phyloP scores from a whole-genome alignment of 352 stramenopile genomes.

The Phytophthora hibernalis region DNA sequence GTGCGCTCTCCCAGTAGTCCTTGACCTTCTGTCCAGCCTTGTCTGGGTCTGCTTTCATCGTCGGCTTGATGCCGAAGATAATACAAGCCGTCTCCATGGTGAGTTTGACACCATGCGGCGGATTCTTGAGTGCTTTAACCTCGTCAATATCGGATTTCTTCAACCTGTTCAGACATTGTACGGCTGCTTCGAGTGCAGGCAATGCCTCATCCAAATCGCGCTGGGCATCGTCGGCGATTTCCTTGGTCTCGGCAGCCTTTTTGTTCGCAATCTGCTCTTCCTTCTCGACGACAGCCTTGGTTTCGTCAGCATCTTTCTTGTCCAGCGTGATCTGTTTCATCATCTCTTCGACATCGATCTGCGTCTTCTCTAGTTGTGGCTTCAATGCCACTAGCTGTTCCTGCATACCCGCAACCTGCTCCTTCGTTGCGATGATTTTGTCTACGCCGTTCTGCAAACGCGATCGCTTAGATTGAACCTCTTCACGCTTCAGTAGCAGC shows the following conservation, averaged over 20 bases:
- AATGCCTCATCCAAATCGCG: slow-evolving; percentile 93
- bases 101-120: slow-evolving; percentile 82
- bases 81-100: slow-evolving; percentile 95
- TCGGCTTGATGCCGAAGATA: slow-evolving; percentile 95
- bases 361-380: slow-evolving; percentile 91
- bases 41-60: slow-evolving; percentile 89
- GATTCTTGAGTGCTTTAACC: slow-evolving; percentile 91
- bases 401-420: slow-evolving; percentile 93
- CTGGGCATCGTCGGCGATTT: slow-evolving; percentile 93
- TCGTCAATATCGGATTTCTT: slow-evolving; percentile 96
- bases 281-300: slow-evolving; percentile 90
- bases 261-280: slow-evolving; percentile 93
- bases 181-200: slow-evolving; percentile 91
- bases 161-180: slow-evolving; percentile 91
- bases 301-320: slow-evolving; percentile 93
- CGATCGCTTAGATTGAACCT: slow-evolving; percentile 87
- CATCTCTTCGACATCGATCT: slow-evolving; percentile 94
- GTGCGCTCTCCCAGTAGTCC: slow-evolving; percentile 90
- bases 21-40: slow-evolving; percentile 92
- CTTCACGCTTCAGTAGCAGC: slow-evolving; percentile 88
- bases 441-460: slow-evolving; percentile 92
- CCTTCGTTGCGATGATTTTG: slow-evolving; percentile 94
- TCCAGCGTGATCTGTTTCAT: slow-evolving; percentile 95
- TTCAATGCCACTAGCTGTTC: slow-evolving; percentile 93
- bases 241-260: slow-evolving; percentile 93